Evolutionary conservation across 148 eudicot genomes (phyloP), one percentile per base, ranked within the genome.

Genomic region (Cornus florida): DNA sequence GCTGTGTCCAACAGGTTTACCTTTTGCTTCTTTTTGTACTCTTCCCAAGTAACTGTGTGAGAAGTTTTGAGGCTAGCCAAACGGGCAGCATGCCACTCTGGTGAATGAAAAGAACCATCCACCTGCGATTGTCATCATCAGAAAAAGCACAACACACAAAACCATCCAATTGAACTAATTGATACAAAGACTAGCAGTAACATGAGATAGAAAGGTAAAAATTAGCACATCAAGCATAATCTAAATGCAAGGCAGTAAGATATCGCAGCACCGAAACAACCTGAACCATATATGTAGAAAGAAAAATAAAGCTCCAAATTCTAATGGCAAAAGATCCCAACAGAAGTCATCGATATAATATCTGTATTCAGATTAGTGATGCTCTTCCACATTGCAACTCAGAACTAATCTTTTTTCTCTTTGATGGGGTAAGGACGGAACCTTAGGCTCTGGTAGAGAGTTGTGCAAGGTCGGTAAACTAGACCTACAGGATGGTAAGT

Each of bases 51-150:
- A 79, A 96, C 86, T 69, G 99, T 96, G 87, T 93, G 99, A 38
- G 99, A 92, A 41, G 97, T 95, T 77, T 91, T 95, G 69, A 95
- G 92, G 87, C 91, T 95, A 71, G 97, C 97, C 98, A 95, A 91
- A 82, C 98, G 99, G 86, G 99, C 99, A 84, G 97, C 98, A 93
- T 96, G 99, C 99, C 99, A 96, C 84, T 93, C 98, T 96, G 99
- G 99, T 89, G 99, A 91, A 96, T 96, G 99, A 93, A 96, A 96
- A 82, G 99, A 96, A 92, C 99, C 97, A 93, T 96, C 99, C 97
- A 93, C 97, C 99, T 96, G 99, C 81, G 95, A 89, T 82, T 71
- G 84, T 75, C 95, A 90, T 93, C 93, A 96, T 96, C 91, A 96
- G 91, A 89, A 79, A 81, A 41, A 64, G 68, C 72, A 77, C 73